phyloP scores from a whole-genome alignment of 2,329 filamentous ascomycete genomes.

The Decorospora gaudefroyi region DNA sequence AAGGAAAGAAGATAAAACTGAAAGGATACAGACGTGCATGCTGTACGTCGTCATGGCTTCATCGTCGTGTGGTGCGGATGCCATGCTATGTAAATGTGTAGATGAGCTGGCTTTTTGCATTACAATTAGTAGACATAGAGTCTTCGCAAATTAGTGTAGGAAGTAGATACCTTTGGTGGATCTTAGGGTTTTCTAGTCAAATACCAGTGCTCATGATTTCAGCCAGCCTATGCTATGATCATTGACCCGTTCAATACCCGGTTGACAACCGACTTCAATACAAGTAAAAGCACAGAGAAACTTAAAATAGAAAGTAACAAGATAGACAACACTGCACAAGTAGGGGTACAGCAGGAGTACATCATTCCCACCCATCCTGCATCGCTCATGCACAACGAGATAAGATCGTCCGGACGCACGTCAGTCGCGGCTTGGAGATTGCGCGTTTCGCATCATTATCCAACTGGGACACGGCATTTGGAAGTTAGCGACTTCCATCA shows the following conservation, averaged over 20 bases:
- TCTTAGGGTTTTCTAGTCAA: background rate
- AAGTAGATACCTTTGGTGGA: background rate
- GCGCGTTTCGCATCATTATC: slow-evolving; percentile 19
- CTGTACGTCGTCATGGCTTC: slow-evolving; percentile 37
- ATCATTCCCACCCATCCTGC: too few relatives aligned
- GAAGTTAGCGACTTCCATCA: slow-evolving; percentile 7
- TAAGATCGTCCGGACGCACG: slow-evolving; percentile 12
- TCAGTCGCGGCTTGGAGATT: slow-evolving; percentile 14
- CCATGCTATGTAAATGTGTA: slow-evolving; percentile 4
- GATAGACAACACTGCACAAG: background rate
- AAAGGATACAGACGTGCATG: slow-evolving; percentile 39
- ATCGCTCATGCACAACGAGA: slow-evolving; percentile 14
- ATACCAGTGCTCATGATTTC: background rate
- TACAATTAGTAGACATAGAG: too few relatives aligned
- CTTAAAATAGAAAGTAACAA: background rate
- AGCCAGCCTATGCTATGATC: background rate
- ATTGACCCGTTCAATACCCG: background rate
- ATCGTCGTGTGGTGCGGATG: slow-evolving; percentile 11
- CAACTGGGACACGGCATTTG: slow-evolving; percentile 10
- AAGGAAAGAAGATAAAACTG: background rate
- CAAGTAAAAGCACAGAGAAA: background rate
- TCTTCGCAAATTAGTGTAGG: too few relatives aligned
- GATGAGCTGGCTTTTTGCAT: too few relatives aligned
- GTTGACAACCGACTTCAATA: too few relatives aligned
- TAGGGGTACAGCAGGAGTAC: slow-evolving; percentile 3